A percentile compares a stretch with the other conserved stretches of the same genome.
Conservation (phyloP, 31 red algal species). For the Endocladia muricata region DNA sequence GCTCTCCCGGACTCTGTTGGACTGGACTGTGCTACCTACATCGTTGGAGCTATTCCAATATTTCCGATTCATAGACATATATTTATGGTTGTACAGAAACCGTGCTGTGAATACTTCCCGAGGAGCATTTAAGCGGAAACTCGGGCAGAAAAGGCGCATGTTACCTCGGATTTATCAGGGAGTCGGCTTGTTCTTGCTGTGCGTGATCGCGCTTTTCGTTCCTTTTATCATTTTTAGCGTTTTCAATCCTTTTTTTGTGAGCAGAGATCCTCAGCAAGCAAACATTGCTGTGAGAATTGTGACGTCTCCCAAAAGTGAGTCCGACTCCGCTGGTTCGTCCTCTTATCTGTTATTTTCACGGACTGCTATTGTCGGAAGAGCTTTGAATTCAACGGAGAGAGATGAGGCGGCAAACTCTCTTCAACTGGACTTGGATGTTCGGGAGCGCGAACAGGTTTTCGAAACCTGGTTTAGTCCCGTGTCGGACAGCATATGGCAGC, state of each 20-base stretch:
- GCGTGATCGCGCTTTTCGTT: constrained; percentile 60
- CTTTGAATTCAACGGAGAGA: background rate
- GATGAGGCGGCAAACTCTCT: background rate
- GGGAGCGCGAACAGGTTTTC: constrained; percentile 22
- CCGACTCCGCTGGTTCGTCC: background rate
- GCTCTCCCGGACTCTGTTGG: constrained; percentile 50
- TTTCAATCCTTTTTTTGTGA: constrained; percentile 48
- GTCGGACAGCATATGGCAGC: constrained; percentile 16
- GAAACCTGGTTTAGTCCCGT: constrained; percentile 22
- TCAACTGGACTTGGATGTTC: constrained; percentile 8
- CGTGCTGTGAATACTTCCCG: constrained; percentile 40
- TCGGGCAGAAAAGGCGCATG: constrained; percentile 44
- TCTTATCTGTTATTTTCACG: constrained; percentile 18
- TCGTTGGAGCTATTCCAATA: constrained; percentile 64
- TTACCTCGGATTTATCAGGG: constrained; percentile 63
- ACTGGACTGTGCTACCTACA: constrained; percentile 69
- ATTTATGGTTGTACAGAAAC: constrained; percentile 61
- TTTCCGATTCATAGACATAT: constrained; percentile 66
- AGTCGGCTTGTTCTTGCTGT: constrained; percentile 44
- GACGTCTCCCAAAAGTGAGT: constrained; percentile 5
- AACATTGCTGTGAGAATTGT: constrained; percentile 6
- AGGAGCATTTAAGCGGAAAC: constrained; percentile 29
- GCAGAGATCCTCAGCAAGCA: background rate
- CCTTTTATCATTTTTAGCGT: constrained; percentile 71
- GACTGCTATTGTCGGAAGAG: background rate